These are phyloP conservation scores for Plasmodium reichenowi DNA, from an alignment of 169 alveolate genomes.

Conservation along the genomic window DNA sequence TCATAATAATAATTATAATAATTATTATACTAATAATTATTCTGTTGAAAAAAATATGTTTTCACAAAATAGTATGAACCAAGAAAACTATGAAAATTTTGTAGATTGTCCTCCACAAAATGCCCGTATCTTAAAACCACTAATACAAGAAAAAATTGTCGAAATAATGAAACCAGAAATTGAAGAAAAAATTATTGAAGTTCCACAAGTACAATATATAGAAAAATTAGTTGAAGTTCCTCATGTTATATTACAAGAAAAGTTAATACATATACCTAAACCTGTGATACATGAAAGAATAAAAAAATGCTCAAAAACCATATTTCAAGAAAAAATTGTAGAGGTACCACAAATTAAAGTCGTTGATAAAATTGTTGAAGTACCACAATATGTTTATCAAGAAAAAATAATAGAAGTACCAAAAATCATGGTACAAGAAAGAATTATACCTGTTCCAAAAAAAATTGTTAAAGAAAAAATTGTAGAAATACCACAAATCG, in stretches of 20 bases:
- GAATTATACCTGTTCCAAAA: conserved; percentile 91
- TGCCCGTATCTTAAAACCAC: conserved; percentile 83
- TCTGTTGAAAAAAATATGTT: background rate
- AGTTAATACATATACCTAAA: conserved; percentile 89
- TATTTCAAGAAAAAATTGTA: conserved; percentile 90
- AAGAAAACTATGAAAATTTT: conserved; percentile 17
- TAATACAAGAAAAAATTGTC: conserved; percentile 89
- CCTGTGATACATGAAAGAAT: conserved; percentile 91
- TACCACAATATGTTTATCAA: conserved; percentile 92
- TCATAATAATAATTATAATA: no score
- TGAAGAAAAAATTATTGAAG: conserved; percentile 92
- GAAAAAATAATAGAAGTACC: conserved; percentile 93
- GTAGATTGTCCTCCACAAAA: conserved; percentile 81
- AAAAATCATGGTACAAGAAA: conserved; percentile 91
- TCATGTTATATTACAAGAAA: conserved; percentile 89
- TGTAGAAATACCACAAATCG: conserved; percentile 92
- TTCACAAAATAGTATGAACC: background rate
- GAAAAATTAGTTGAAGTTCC: conserved; percentile 93
- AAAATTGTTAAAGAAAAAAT: conserved; percentile 91
- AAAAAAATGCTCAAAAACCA: conserved; percentile 89
- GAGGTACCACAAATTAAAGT: conserved; percentile 92
- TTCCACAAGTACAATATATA: conserved; percentile 92
- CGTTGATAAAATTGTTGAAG: conserved; percentile 92
- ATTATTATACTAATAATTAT: background rate
- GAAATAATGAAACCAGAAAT: conserved; percentile 91